A percentile compares a stretch with the other conserved stretches of the same genome.
These are phyloP conservation scores for Circinella minor DNA, from an alignment of 371 early-diverging fungal species.

Conservation along the genomic window DNA sequence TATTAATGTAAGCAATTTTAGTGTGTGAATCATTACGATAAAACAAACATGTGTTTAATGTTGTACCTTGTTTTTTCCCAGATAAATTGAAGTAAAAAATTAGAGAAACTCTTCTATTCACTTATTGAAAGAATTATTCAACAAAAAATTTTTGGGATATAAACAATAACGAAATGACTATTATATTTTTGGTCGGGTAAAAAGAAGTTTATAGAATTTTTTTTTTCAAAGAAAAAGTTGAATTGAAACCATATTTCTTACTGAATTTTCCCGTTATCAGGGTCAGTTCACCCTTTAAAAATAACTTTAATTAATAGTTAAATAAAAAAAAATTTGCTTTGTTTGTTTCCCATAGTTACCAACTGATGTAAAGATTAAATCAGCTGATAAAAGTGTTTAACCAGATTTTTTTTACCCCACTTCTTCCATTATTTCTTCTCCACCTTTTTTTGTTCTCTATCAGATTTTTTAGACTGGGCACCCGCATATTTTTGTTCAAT, in stretches of 20 bases:
- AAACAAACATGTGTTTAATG: too few species aligned
- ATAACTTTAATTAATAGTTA: not conserved
- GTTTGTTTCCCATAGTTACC: not conserved
- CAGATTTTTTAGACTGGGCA: not conserved
- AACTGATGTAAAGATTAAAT: not conserved
- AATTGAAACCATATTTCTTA: not conserved
- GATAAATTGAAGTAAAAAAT: too few species aligned
- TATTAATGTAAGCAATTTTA: too few species aligned
- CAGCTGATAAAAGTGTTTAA: not conserved
- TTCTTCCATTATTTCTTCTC: not conserved
- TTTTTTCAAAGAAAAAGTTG: too few species aligned
- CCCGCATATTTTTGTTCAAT: not conserved
- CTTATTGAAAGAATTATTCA: too few species aligned
- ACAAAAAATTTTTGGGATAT: too few species aligned
- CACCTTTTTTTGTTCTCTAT: not conserved
- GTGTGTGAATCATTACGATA: too few species aligned
- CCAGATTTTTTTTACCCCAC: not conserved
- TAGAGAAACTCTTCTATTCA: too few species aligned
- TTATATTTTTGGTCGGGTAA: too few species aligned
- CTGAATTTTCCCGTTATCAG: not conserved
- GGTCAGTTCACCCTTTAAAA: conserved; percentile 4
- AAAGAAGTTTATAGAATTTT: too few species aligned
- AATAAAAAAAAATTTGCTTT: not conserved
- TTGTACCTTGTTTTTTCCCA: too few species aligned
- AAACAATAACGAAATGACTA: too few species aligned